Evolutionary conservation across 2,329 filamentous ascomycete genomes (phyloP).

Genomic region (Apiospora hydei): DNA sequence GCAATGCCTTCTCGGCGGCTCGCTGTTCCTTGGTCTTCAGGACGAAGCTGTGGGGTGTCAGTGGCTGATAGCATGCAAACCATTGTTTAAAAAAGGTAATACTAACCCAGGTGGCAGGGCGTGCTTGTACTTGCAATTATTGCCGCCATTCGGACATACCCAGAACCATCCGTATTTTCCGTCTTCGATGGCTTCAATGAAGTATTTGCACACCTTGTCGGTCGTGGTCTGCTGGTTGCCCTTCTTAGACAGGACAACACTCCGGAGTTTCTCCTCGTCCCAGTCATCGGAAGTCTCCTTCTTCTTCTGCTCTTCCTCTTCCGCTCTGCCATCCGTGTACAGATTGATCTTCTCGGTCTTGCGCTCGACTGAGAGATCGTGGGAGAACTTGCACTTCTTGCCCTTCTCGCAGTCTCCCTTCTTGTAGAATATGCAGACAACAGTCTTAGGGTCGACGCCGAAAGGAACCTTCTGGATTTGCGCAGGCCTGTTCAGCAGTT

Average conservation of each 20-base stretch:
- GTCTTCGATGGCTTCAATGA: conserved; percentile 96
- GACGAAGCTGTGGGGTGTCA: conserved; percentile 72
- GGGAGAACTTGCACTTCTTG: conserved; percentile 96
- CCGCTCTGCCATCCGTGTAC: conserved; percentile 82
- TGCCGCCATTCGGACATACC: conserved; percentile 93
- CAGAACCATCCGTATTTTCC: conserved; percentile 99
- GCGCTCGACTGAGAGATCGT: conserved; percentile 87
- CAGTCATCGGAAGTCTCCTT: conserved; percentile 93
- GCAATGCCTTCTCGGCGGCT: conserved; percentile 90
- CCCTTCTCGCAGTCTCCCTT: conserved; percentile 98
- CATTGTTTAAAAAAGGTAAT: background rate
- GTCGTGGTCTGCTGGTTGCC: conserved; percentile 95
- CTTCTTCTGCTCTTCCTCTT: conserved; percentile 81
- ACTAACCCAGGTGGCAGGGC: conserved; percentile 91
- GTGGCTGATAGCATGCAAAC: conserved; percentile 24
- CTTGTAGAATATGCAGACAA: conserved; percentile 96
- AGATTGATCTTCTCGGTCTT: conserved; percentile 92
- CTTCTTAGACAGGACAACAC: conserved; percentile 93
- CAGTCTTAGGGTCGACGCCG: conserved; percentile 96
- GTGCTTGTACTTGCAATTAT: conserved; percentile 99
- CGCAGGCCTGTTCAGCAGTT: conserved; percentile 87
- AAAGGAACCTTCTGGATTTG: conserved; percentile 98
- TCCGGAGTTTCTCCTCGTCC: conserved; percentile 95
- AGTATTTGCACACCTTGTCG: conserved; percentile 99
- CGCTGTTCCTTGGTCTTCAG: conserved; percentile 98